Conservation (phyloP, 441 rosid species). For the Pelargonium fulgidum region DNA sequence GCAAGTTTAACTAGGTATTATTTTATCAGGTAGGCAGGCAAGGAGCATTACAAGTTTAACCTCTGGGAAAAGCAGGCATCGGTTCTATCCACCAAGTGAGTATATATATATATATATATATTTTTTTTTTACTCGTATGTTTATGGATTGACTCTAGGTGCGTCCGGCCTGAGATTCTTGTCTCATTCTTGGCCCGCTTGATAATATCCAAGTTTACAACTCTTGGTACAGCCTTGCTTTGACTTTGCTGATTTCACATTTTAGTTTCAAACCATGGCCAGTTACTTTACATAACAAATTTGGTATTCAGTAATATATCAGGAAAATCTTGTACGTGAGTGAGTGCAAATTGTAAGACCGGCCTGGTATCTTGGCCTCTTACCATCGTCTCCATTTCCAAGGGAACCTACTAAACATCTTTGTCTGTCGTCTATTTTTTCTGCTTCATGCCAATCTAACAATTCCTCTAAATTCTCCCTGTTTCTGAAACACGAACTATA, state of each 20-base stretch:
- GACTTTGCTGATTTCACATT: not conserved
- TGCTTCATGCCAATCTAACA: not conserved
- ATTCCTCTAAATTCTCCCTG: not conserved
- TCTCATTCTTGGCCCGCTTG: constrained; percentile 10
- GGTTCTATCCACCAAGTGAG: constrained; percentile 11
- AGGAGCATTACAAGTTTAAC: not conserved
- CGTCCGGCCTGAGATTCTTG: constrained; percentile 19
- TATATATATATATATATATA: not conserved
- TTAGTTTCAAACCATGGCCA: too few relatives aligned
- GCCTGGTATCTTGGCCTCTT: constrained; percentile 14
- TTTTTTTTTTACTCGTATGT: not conserved
- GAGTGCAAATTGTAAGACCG: constrained; percentile 11
- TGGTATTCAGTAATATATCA: too few relatives aligned
- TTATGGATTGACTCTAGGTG: not conserved
- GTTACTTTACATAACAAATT: too few relatives aligned
- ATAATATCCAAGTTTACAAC: constrained; percentile 1
- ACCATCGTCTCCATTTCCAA: constrained; percentile 16
- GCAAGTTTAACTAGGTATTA: not conserved
- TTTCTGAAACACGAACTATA: not conserved
- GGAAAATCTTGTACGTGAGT: too few relatives aligned
- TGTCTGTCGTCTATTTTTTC: not conserved
- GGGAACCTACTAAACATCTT: constrained; percentile 2
- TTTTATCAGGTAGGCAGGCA: not conserved
- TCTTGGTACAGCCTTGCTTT: not conserved
- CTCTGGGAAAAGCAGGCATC: not conserved